phyloP scores from a whole-genome alignment of 164 flowering plant species.

The Nelumbo lutea region DNA sequence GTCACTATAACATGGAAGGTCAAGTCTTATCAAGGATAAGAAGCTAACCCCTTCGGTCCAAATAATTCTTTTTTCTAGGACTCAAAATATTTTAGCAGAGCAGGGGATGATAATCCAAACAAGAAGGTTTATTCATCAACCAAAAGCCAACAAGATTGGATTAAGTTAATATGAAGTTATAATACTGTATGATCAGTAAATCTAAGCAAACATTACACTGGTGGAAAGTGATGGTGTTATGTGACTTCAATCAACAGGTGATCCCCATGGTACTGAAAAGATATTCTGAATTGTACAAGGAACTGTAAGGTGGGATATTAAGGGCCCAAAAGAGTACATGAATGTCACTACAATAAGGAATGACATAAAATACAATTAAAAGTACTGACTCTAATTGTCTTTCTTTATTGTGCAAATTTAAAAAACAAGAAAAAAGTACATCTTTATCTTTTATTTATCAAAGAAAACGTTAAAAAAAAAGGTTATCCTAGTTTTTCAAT shows the following conservation, averaged over 20 bases:
- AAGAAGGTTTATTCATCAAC: too few relatives aligned
- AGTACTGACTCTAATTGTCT: not conserved
- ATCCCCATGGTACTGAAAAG: not conserved
- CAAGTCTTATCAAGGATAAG: too few relatives aligned
- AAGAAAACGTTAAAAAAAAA: too few relatives aligned
- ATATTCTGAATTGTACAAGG: not conserved
- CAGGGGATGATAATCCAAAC: too few relatives aligned
- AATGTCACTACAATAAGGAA: not conserved
- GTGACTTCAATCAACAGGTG: not conserved
- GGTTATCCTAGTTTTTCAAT: too few relatives aligned
- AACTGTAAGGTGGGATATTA: not conserved
- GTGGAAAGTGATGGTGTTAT: not conserved
- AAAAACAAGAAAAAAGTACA: not conserved
- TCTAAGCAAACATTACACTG: not conserved
- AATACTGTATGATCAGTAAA: not conserved
- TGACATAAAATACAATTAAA: not conserved
- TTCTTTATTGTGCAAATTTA: not conserved
- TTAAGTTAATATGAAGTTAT: too few relatives aligned
- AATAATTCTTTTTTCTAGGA: too few relatives aligned
- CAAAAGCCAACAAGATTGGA: not conserved
- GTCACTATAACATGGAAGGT: too few relatives aligned
- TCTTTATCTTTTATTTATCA: too few relatives aligned
- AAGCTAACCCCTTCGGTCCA: too few relatives aligned
- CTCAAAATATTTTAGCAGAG: too few relatives aligned
- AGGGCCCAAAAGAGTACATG: not conserved